Conservation (phyloP, 176 grass and related monocot species). For the Cenchrus purpureus region DNA sequence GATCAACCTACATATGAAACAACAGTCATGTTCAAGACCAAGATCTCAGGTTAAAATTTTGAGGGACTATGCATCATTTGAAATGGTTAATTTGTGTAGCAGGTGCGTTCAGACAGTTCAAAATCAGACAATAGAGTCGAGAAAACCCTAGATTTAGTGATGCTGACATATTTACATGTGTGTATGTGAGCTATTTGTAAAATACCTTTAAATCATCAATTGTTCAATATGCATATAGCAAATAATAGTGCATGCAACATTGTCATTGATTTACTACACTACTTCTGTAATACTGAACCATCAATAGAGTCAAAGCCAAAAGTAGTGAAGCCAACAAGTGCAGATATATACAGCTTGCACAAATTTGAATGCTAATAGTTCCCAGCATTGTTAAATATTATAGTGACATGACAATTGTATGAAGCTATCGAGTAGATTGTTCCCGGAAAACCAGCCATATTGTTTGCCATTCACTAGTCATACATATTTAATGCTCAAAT, state of each 20-base stretch:
- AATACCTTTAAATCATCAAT: background rate
- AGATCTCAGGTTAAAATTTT: background rate
- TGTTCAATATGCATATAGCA: background rate
- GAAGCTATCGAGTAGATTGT: background rate
- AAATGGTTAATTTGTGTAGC: background rate
- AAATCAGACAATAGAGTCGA: background rate
- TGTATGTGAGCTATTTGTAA: background rate
- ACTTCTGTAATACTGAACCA: background rate
- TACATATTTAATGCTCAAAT: slow-evolving; percentile 29
- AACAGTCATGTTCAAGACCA: background rate
- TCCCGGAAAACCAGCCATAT: background rate
- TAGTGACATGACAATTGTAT: background rate
- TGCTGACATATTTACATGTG: background rate
- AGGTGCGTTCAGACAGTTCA: too few species aligned
- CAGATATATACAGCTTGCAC: background rate
- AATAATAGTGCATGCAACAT: background rate
- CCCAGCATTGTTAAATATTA: background rate
- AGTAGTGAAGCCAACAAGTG: background rate
- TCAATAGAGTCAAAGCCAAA: background rate
- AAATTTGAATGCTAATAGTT: background rate
- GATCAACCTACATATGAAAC: slow-evolving; percentile 68
- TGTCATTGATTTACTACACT: background rate
- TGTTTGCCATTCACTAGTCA: background rate
- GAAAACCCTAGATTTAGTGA: background rate
- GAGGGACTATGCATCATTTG: background rate